These are phyloP conservation scores for Microdochium bolleyi DNA, from an alignment of 2,329 filamentous ascomycete species.

Conservation along the genomic window DNA sequence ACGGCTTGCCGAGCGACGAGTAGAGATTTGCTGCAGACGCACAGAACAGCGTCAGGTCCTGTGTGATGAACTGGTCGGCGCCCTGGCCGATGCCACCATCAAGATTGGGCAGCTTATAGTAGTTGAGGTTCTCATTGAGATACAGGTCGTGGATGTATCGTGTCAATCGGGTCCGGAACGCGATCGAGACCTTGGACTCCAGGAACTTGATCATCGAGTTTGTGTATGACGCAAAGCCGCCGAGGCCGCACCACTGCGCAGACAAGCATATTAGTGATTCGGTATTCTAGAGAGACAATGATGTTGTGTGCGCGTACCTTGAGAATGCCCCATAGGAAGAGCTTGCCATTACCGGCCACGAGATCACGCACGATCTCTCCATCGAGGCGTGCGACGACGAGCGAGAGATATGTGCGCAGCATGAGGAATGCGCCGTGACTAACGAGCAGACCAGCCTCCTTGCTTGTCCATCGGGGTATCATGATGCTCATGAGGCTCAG, in stretches of 20 bases:
- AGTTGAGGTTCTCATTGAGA: slow-evolving; percentile 88
- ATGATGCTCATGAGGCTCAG: slow-evolving; percentile 94
- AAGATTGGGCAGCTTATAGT: slow-evolving; percentile 89
- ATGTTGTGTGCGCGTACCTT: slow-evolving; percentile 44
- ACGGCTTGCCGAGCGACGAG: slow-evolving; percentile 93
- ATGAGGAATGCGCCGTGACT: slow-evolving; percentile 87
- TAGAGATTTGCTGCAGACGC: slow-evolving; percentile 86
- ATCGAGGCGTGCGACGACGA: slow-evolving; percentile 87
- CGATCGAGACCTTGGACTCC: slow-evolving; percentile 96
- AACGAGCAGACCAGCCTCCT: slow-evolving; percentile 83
- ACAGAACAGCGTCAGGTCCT: slow-evolving; percentile 93
- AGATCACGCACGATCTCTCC: slow-evolving; percentile 94
- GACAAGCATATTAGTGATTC: slow-evolving; percentile 5
- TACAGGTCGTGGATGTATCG: slow-evolving; percentile 97
- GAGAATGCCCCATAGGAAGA: slow-evolving; percentile 78
- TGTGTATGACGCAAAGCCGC: slow-evolving; percentile 89
- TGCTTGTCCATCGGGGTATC: slow-evolving; percentile 91
- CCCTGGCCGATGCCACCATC: slow-evolving; percentile 89
- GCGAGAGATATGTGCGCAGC: slow-evolving; percentile 85
- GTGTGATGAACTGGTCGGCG: slow-evolving; percentile 94
- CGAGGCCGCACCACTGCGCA: slow-evolving; percentile 77
- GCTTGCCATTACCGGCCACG: slow-evolving; percentile 86
- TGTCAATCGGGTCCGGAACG: slow-evolving; percentile 89
- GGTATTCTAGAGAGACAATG: not conserved
- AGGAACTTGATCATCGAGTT: slow-evolving; percentile 99